phyloP scores from a whole-genome alignment of 345 rosid genomes.

The Litchi chinensis region DNA sequence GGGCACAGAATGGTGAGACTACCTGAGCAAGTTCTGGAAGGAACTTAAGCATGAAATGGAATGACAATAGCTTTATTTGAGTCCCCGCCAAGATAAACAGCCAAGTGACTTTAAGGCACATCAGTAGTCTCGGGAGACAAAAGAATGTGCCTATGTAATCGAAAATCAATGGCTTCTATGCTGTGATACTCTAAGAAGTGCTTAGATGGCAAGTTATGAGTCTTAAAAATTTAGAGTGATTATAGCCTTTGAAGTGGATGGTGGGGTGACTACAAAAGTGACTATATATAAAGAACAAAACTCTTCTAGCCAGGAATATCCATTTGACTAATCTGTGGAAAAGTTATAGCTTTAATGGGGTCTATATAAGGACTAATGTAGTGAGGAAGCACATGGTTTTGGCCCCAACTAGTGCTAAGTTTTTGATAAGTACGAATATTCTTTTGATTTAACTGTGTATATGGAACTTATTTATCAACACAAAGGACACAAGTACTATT shows the following conservation, averaged over 20 bases:
- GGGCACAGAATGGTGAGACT: too few relatives aligned
- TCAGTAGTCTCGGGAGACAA: background rate
- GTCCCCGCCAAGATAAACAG: too few relatives aligned
- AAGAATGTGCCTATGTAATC: background rate
- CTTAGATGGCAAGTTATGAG: background rate
- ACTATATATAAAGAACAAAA: background rate
- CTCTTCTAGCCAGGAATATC: slow-evolving; percentile 1
- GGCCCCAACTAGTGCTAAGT: background rate
- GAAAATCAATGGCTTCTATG: background rate
- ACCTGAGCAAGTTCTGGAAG: too few relatives aligned
- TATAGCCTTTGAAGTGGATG: background rate
- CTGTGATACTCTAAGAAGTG: background rate
- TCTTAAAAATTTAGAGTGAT: background rate
- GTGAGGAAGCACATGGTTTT: slow-evolving; percentile 15
- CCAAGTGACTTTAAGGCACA: background rate
- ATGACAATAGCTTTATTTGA: too few relatives aligned
- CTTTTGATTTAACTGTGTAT: background rate
- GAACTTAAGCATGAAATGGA: too few relatives aligned
- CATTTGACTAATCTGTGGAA: background rate
- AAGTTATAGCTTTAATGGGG: slow-evolving; percentile 11
- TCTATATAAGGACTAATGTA: background rate
- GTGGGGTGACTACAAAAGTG: background rate
- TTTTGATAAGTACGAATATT: background rate
- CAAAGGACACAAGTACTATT: slow-evolving; percentile 6
- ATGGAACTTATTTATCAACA: background rate